Conservation (phyloP, 2,329 filamentous ascomycete species). For the Chaetomium globosum region DNA sequence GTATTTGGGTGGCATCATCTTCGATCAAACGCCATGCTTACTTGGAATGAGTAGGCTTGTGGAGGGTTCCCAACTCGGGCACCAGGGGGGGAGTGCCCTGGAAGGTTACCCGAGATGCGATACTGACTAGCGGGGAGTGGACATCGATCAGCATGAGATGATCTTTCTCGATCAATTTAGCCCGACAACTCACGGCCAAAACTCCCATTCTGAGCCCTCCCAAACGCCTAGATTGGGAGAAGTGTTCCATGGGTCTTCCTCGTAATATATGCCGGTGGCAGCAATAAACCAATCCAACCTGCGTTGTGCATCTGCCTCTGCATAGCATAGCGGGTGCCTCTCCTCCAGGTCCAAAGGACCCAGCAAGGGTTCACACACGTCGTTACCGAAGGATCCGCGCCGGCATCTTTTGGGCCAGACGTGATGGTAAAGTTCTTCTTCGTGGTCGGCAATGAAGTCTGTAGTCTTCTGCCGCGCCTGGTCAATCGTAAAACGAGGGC, state of each 20-base stretch:
- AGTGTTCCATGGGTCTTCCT: no score
- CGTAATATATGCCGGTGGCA: no score
- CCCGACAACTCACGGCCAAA: background rate
- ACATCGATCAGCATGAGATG: no score
- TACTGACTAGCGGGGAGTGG: no score
- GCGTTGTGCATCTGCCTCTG: background rate
- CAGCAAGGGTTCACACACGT: no score
- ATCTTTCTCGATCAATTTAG: background rate
- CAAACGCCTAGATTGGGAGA: background rate
- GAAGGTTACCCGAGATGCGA: no score
- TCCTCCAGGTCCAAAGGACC: slow-evolving; percentile 8
- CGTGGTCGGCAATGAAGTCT: background rate
- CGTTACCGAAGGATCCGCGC: slow-evolving; percentile 6
- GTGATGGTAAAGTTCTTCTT: no score
- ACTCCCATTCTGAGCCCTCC: slow-evolving; percentile 4
- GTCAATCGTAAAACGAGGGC: slow-evolving; percentile 4
- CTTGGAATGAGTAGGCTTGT: no score
- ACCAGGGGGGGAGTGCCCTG: no score
- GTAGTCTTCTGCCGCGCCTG: slow-evolving; percentile 9
- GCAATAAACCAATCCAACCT: slow-evolving; percentile 1
- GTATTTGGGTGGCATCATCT: no score
- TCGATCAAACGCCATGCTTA: background rate
- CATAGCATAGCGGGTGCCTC: slow-evolving; percentile 5
- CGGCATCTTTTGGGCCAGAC: slow-evolving; percentile 13
- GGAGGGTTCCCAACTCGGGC: background rate